Evolutionary conservation across 352 stramenopile genomes (phyloP).

Genomic region (Pythium grandisporangium): DNA sequence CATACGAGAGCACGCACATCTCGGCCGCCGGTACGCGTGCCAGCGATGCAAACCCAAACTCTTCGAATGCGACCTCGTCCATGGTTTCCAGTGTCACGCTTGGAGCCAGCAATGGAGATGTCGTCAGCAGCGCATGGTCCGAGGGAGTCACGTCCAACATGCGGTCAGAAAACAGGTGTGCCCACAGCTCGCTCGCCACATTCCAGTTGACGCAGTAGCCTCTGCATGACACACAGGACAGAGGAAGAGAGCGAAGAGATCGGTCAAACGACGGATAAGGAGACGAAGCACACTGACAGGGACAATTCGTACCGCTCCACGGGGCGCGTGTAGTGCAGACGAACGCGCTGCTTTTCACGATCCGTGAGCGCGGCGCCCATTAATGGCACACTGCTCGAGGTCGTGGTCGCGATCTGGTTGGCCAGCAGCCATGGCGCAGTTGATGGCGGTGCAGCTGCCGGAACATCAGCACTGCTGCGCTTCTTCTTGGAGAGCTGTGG

Average conservation of each 20-base stretch:
- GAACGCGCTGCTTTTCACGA: constrained; percentile 37
- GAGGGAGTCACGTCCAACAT: constrained; percentile 33
- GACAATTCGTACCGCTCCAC: constrained; percentile 15
- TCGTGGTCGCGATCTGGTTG: constrained; percentile 40
- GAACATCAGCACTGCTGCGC: too few species aligned
- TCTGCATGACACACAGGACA: constrained; percentile 20
- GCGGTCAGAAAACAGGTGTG: constrained; percentile 40
- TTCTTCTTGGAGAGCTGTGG: neutral
- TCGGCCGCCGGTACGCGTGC: constrained; percentile 38
- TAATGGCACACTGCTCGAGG: constrained; percentile 14
- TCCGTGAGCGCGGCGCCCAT: constrained; percentile 37
- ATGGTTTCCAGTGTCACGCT: constrained; percentile 50
- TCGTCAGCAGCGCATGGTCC: constrained; percentile 48
- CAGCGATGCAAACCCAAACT: constrained; percentile 49
- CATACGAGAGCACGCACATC: constrained; percentile 60
- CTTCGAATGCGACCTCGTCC: constrained; percentile 79
- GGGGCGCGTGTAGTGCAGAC: constrained; percentile 12
- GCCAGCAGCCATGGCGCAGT: constrained; percentile 17
- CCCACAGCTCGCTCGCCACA: constrained; percentile 51
- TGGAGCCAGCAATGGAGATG: constrained; percentile 46
- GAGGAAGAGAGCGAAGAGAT: too few species aligned
- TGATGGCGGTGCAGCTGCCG: neutral
- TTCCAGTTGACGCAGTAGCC: constrained; percentile 82
- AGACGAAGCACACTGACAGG: too few species aligned
- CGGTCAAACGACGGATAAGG: too few species aligned